Percentiles rank a stretch among this genome's conserved stretches.
These are phyloP conservation scores for Xylariaceae sp. DNA, from an alignment of 2,329 filamentous ascomycete genomes.

Conservation along the genomic window DNA sequence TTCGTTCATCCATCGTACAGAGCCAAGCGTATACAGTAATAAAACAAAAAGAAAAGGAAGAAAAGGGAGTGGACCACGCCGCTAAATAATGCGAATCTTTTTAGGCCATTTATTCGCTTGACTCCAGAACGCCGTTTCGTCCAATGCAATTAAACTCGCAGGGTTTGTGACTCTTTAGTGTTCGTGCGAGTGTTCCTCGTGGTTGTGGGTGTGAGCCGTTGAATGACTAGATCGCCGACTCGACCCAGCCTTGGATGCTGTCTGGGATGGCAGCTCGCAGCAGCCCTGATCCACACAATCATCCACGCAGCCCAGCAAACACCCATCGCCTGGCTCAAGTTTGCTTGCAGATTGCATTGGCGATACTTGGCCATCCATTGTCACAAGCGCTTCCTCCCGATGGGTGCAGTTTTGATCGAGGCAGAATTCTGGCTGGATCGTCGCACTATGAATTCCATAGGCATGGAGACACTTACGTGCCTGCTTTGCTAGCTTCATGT, in stretches of 20 bases:
- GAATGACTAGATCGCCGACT: conserved; percentile 45
- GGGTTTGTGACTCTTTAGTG: conserved; percentile 28
- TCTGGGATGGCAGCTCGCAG: conserved; percentile 43
- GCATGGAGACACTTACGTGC: conserved; percentile 89
- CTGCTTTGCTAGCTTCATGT: conserved; percentile 87
- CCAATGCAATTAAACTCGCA: conserved; percentile 17
- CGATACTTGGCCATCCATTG: conserved; percentile 37
- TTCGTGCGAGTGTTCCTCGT: conserved; percentile 34
- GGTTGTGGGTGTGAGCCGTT: conserved; percentile 42
- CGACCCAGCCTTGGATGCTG: conserved; percentile 41
- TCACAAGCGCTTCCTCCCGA: conserved; percentile 40
- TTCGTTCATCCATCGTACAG: background rate
- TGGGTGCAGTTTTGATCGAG: conserved; percentile 56
- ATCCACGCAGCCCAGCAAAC: conserved; percentile 61
- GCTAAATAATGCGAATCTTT: conserved; percentile 4
- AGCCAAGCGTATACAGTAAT: background rate
- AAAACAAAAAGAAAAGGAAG: background rate
- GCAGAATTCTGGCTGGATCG: conserved; percentile 93
- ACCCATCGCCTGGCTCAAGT: conserved; percentile 43
- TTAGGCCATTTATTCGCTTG: conserved; percentile 12
- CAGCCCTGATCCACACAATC: conserved; percentile 55
- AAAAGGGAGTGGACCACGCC: background rate
- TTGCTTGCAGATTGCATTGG: conserved; percentile 22
- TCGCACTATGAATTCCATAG: conserved; percentile 95
- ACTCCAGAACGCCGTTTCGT: conserved; percentile 19